Base-by-base conservation (phyloP, 2,329 filamentous ascomycete genomes). In the Stagonosporopsis chrysanthemi region DNA sequence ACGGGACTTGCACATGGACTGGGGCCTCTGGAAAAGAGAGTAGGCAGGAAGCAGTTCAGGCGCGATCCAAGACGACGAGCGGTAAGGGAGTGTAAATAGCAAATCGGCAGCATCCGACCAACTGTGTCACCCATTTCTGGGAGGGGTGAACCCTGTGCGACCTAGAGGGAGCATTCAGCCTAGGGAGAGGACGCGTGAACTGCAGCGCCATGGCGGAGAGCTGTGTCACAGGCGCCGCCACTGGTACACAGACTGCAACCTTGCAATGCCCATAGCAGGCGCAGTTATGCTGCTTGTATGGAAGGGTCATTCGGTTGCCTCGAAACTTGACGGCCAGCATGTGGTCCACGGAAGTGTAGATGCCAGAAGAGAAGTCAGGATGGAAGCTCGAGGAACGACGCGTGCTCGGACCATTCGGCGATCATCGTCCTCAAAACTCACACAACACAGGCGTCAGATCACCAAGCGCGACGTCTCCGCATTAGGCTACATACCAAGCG, bases 191-290 rank as follows among this genome's bases (percentile, higher is more conserved):
- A 65, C 61, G 62, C 62, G 65, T 66, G 63, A 68, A 66, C 54
- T 61, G 56, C 50, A 60, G 60, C 58, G 65, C 63, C 64, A 65
- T 66, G 60, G 57, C 61, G 61, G 54, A 57, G 58, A 65, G 29
- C 28, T 42, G 68, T 74, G 64, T 69, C 68, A 73, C 72, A 64
- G 68, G 56, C 29, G 53, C 61, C 50, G 67, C 68, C 70, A 68
- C 52, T 60, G 68, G 60, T 49, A 66, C 68, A 73, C 68, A 72
- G 63, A 69, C 67, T 73, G 67, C 67, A 68, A 74, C 71, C 62
- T 60, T 69, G 69, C 68, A 68, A 66, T 65, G 60, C 61, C 56
- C 56, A 56, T 65, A 67, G 56, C 58, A 58, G 57, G 55, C 47
- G 55, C 55, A 59, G 62, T 68, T 62, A 61, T 66, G 55, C 53